Evolutionary conservation across 331 rosid species (phyloP).

Genomic region (Prunus yedoensis): DNA sequence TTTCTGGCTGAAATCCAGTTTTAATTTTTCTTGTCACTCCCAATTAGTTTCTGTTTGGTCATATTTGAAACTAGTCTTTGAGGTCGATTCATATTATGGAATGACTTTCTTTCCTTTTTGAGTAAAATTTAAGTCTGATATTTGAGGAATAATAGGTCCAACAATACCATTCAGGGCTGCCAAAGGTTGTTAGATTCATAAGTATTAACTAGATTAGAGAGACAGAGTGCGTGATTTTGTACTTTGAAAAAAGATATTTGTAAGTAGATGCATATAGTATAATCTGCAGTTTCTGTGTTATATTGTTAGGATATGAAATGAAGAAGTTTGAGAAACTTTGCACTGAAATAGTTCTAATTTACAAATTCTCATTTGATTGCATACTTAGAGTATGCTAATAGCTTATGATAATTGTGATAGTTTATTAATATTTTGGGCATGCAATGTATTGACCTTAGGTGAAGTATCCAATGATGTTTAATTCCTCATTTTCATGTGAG

Average conservation of each 20-base stretch:
- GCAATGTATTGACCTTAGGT: not conserved
- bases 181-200: not conserved
- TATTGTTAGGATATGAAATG: not conserved
- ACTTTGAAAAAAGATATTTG: not conserved
- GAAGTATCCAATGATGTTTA: not conserved
- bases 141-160: not conserved
- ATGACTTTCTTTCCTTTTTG: not conserved
- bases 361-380: not conserved
- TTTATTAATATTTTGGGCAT: not conserved
- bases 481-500: not conserved
- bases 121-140: slow-evolving; percentile 16
- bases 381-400: not conserved
- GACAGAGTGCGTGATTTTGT: not conserved
- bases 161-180: not conserved
- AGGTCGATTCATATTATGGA: not conserved
- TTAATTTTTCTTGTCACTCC: not conserved
- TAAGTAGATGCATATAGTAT: not conserved
- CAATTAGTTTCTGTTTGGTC: not conserved
- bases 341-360: not conserved
- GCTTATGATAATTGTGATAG: not conserved
- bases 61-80: not conserved
- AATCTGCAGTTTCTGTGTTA: not conserved
- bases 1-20: not conserved
- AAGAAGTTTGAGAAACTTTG: not conserved
- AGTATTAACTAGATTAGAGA: not conserved